Evolutionary conservation across 306 rosid species (phyloP).

Genomic region (Myrica gale): DNA sequence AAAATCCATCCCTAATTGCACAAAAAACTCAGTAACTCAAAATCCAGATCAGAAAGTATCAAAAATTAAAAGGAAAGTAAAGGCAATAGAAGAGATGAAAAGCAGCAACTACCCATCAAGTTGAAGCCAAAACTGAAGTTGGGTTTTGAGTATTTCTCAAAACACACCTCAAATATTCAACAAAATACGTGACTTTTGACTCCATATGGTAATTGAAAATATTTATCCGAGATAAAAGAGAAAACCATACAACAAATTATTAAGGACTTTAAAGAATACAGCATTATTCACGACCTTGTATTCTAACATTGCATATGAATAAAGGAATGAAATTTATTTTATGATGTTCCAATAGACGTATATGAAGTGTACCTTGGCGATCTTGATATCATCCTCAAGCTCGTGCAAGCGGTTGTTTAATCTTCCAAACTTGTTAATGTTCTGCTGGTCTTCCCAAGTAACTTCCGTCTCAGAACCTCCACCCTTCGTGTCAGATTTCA

Average conservation of each 20-base stretch:
- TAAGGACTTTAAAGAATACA: background rate
- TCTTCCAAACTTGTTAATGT: slow-evolving; percentile 87
- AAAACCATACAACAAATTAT: background rate
- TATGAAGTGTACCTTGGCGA: slow-evolving; percentile 53
- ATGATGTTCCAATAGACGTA: background rate
- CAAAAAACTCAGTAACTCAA: background rate
- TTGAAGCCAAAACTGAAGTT: background rate
- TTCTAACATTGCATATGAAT: background rate
- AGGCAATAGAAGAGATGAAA: background rate
- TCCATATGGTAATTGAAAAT: background rate
- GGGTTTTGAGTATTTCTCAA: background rate
- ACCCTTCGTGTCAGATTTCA: slow-evolving; percentile 39
- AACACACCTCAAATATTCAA: slow-evolving; percentile 9
- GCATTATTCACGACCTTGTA: background rate
- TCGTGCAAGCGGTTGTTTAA: slow-evolving; percentile 87
- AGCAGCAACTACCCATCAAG: background rate
- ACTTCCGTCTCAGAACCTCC: slow-evolving; percentile 84
- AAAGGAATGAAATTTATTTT: background rate
- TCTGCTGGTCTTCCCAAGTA: slow-evolving; percentile 86
- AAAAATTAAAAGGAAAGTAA: background rate
- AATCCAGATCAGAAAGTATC: background rate
- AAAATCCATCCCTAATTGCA: background rate
- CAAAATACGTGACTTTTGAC: background rate
- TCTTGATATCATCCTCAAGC: slow-evolving; percentile 83
- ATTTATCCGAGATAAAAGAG: background rate